Evolutionary conservation across 257 asterid genomes (phyloP), one percentile per base, ranked within the genome.

Genomic region (Sherardia arvensis): DNA sequence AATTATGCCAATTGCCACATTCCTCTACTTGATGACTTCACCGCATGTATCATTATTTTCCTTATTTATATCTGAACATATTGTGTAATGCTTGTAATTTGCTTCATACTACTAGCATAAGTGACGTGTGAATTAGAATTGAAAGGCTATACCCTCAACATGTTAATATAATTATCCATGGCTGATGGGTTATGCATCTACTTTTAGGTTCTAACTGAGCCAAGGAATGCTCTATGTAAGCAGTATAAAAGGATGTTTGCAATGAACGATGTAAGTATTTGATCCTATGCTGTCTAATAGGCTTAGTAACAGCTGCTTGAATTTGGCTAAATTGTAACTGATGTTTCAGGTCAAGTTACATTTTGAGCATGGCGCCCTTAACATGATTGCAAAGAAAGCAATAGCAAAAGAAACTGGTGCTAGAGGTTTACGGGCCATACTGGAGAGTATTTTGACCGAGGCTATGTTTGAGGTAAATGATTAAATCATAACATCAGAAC

Each of bases 351-450:
- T 76, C 69, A 76, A 79, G 77, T 78, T 88, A 69, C 83, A 80
- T 51, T 88, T 88, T 77, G 81, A 90, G 28, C 84, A 86, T 15
- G 54, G 71, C 60, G 94, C 95, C 57, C 68, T 88, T 75, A 82
- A 78, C 75, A 76, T 84, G 73, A 84, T 91, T 72, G 96, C 98
- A 5, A 78, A 81, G 76, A 81, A 84, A 78, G 98, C 95, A 49
- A 83, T 86, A 67, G 79, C 84, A 28, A 87, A 68, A 73, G 86
- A 79, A 71, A 91, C 95, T 8, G 98, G 98, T 62, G 98, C 96
- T 10, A 95, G 98, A 69, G 98, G 98, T 67, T 79, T 91, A 78
- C 83, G 98, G 80, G 80, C 98, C 74, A 87, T 91, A 72, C 64
- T 91, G 66, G 98, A 91, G 84, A 76, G 74, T 78, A 77, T 86